Base-by-base conservation (phyloP, 352 stramenopile species). In the Phytophthora macrochlamydospora region DNA sequence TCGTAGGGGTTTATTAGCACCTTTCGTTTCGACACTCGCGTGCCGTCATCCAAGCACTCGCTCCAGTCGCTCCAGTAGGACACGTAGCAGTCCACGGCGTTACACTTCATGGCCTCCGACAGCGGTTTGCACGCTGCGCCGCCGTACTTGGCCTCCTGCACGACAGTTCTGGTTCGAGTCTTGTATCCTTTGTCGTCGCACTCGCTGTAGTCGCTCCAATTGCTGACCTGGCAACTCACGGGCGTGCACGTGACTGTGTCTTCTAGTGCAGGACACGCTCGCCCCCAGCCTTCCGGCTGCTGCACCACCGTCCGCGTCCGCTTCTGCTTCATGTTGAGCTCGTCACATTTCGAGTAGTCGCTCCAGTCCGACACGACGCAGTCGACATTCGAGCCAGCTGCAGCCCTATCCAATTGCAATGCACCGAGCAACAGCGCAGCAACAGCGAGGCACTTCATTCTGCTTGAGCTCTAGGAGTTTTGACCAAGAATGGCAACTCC, bases 1-100 rank as follows among this genome's bases (percentile, higher is more conserved):
- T 84, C 79, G 14, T 69, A 55, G 2, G 76, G 53, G 8, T 67
- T 62, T 2, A 78, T 69, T 11, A 74, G 70, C 7, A 88, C 51
- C 1, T 62, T 73, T 5, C 82, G 78, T 2, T 53, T 84, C 5
- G 75, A 73, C 14, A 66, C 54, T 0, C 75, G 71, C 3, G 65
- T 78, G 1, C 67, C 74, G 7, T 72, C 71, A 0, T 33, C 29
- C 11, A 71, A 51, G 29, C 66, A 66, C 28, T 51, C 38, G 44
- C 51, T 60, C 71, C 70, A 82, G 14, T 65, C 62, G 51, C 59
- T 54, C 70, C 76, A 84, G 9, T 63, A 49, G 32, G 69, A 69
- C 8, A 84, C 73, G 32, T 73, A 59, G 51, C 76, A 84, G 42
- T 74, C 69, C 6, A 75, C 51, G 1, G 59, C 35, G 12, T 48